Base-by-base conservation (phyloP, 768 basidiomycete species). In the Auriscalpium vulgare region DNA sequence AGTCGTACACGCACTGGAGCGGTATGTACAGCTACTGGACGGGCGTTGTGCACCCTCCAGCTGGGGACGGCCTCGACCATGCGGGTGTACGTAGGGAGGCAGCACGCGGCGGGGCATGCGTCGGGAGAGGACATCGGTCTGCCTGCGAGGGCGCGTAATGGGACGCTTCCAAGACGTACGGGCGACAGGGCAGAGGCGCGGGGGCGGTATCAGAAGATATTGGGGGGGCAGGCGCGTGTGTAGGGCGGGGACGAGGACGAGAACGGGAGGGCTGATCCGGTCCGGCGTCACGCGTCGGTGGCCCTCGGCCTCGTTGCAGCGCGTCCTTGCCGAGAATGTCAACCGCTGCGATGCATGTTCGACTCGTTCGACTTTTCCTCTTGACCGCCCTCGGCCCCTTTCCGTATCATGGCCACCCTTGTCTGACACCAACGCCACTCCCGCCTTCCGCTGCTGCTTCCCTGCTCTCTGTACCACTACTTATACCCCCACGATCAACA, bases 401-500 rank as follows among this genome's bases (percentile, higher is more conserved):
- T 43, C 17, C 40, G 17, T 14, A 4, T 8, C 3, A 51, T 51
- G 50, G 35, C 50, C 50, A 34, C 23, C 34, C 17, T 23, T 10
- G 8, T 51, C 37, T 51, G 37, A 53, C 45, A 10, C 51, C 11
- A 34, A 53, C 29, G 29, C 9, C 47, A 21, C 7, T 23, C 21
- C 47, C 47, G 50, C 23, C 16, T 34, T 51, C 36, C 23, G 5
- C 29, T 14, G 35, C 13, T 11, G 10, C 14, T 51, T 29, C 23
- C 50, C 47, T 4, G 29, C 46, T 29, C 21, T 37, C 44, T n/a
- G 29, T 29, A 29, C 29, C 1, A 29, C 4, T 29, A 29, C 45
- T 53, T 59, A 60, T 59, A 60, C 51, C 40, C n/a, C 43, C 60
- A 56, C 58, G 60, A 60, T 43, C 43, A n/a, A 17, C 8, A 3